Percentiles rank a stretch among this genome's conserved stretches.
Conservation (phyloP, 2,329 filamentous ascomycete species). For the Colletotrichum brevisporum region DNA sequence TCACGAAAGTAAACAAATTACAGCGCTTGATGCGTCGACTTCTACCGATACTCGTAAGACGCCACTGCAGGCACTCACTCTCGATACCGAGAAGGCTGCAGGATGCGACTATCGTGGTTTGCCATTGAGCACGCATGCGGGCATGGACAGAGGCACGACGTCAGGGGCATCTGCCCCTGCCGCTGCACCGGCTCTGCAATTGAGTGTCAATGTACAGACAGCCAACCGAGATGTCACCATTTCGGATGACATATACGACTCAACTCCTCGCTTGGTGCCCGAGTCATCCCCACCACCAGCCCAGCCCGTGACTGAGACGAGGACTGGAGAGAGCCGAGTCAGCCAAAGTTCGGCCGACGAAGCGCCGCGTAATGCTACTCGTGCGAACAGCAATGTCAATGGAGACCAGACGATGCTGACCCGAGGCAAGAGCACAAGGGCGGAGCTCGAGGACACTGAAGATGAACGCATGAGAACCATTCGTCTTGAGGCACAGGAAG, state of each 20-base stretch:
- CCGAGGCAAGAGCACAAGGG: conserved; percentile 43
- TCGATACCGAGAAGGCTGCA: neutral
- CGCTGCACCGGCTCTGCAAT: conserved; percentile 1
- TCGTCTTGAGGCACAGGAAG: conserved; percentile 62
- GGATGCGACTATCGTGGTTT: neutral
- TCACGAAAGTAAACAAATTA: neutral
- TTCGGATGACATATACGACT: conserved; percentile 50
- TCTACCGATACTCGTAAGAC: neutral
- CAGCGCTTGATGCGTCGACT: neutral
- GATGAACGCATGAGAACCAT: conserved; percentile 61
- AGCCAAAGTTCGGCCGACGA: conserved; percentile 38
- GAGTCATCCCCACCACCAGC: conserved; percentile 13
- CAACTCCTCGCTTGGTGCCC: conserved; percentile 47
- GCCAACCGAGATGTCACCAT: conserved; percentile 42
- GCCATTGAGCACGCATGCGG: neutral
- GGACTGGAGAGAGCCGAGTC: conserved; percentile 36
- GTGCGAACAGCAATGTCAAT: conserved; percentile 40
- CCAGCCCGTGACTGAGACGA: conserved; percentile 32
- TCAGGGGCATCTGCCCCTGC: conserved; percentile 15
- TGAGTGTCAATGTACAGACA: conserved; percentile 41
- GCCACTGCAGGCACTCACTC: neutral
- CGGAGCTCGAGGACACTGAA: conserved; percentile 58
- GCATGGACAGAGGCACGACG: conserved; percentile 3
- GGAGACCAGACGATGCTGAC: conserved; percentile 21
- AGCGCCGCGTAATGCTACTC: conserved; percentile 34